Percentiles rank a stretch among this genome's conserved stretches.
phyloP scores from a whole-genome alignment of 345 rosid genomes.

The Brassica cretica region DNA sequence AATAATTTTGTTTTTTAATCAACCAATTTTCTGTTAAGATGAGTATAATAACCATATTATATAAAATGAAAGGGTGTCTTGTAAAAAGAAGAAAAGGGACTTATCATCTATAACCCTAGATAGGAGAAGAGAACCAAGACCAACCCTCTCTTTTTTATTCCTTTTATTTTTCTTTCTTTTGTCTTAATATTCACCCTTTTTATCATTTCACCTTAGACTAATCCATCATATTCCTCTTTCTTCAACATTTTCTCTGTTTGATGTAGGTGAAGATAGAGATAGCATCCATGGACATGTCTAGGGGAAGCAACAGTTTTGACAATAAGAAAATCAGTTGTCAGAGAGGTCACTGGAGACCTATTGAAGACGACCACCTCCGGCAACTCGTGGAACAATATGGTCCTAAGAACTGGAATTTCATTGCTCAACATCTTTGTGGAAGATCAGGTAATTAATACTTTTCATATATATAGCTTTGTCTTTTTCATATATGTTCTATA shows the following conservation, averaged over 20 bases:
- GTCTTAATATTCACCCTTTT: conserved; percentile 14
- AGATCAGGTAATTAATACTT: conserved; percentile 54
- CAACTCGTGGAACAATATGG: conserved; percentile 58
- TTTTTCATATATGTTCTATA: neutral
- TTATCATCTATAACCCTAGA: conserved; percentile 48
- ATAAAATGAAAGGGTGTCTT: conserved; percentile 33
- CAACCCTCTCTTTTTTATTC: conserved; percentile 40
- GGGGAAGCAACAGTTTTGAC: conserved; percentile 39
- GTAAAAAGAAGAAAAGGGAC: conserved; percentile 46
- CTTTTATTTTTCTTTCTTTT: conserved; percentile 9
- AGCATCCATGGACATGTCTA: conserved; percentile 42
- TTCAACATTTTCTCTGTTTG: conserved; percentile 25
- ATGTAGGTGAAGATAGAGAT: conserved; percentile 31
- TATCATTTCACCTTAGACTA: conserved; percentile 23
- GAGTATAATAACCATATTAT: conserved; percentile 6
- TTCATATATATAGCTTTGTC: neutral
- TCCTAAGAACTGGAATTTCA: conserved; percentile 65
- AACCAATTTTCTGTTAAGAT: neutral
- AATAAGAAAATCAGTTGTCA: conserved; percentile 45
- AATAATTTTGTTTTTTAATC: neutral
- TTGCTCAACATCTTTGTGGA: conserved; percentile 58
- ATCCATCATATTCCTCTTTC: conserved; percentile 29
- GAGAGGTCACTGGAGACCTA: conserved; percentile 73
- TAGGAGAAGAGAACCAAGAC: conserved; percentile 30
- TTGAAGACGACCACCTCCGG: conserved; percentile 57